Conservation (phyloP, 345 rosid species). For the Kernera saxatilis region DNA sequence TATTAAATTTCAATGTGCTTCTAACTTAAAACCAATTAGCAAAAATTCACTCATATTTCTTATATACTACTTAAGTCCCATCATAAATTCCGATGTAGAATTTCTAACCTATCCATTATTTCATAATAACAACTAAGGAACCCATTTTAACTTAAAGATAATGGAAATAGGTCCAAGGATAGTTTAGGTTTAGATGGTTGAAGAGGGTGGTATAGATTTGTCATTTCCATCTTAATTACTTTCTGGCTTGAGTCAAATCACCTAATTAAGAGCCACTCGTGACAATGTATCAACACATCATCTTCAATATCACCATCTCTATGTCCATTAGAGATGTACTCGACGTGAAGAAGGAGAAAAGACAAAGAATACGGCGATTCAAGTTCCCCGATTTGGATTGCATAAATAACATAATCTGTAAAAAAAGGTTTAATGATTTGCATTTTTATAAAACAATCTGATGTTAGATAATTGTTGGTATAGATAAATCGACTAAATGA, state of each 20-base stretch:
- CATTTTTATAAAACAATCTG: too few relatives aligned
- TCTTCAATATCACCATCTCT: too few relatives aligned
- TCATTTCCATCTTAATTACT: neutral
- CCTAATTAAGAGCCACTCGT: neutral
- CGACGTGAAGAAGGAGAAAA: neutral
- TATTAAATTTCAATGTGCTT: too few relatives aligned
- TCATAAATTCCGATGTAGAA: too few relatives aligned
- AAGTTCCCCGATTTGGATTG: neutral
- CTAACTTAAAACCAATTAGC: too few relatives aligned
- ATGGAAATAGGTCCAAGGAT: neutral
- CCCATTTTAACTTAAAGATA: neutral
- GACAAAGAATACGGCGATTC: neutral
- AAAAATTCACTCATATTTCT: too few relatives aligned
- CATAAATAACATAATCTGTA: too few relatives aligned
- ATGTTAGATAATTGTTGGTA: too few relatives aligned
- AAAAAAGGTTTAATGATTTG: too few relatives aligned
- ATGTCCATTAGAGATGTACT: neutral
- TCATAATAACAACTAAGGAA: neutral
- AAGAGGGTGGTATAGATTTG: neutral
- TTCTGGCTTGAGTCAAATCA: conserved; percentile 4
- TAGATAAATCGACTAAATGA: too few relatives aligned
- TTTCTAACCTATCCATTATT: too few relatives aligned
- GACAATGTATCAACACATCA: neutral
- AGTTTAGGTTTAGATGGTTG: neutral
- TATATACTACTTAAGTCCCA: too few relatives aligned